These are phyloP conservation scores for Pythium sukuiense DNA, from an alignment of 352 stramenopile species.

Conservation along the genomic window DNA sequence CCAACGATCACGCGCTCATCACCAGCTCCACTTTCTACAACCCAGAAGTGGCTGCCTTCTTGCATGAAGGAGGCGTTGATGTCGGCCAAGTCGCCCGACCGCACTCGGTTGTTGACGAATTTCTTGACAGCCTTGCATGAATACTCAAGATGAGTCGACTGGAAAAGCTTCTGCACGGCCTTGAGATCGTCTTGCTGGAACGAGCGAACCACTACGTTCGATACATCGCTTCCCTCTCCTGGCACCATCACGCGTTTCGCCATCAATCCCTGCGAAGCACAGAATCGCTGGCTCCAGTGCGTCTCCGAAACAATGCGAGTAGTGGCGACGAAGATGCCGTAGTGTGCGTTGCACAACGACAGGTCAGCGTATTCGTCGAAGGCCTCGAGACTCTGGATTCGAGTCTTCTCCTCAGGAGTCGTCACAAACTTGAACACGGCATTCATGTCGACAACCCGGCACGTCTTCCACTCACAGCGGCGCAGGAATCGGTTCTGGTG, in stretches of 20 bases:
- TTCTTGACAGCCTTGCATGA: slow-evolving; percentile 62
- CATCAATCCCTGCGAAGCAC: not conserved
- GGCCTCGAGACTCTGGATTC: slow-evolving; percentile 47
- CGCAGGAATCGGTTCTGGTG: slow-evolving; percentile 40
- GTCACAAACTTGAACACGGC: slow-evolving; percentile 43
- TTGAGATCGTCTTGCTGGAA: slow-evolving; percentile 48
- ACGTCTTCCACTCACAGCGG: slow-evolving; percentile 36
- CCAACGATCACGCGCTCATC: slow-evolving; percentile 40
- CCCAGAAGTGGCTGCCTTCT: slow-evolving; percentile 52
- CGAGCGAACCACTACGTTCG: slow-evolving; percentile 40
- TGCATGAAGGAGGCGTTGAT: slow-evolving; percentile 43
- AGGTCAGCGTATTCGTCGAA: slow-evolving; percentile 78
- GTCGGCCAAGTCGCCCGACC: slow-evolving; percentile 55
- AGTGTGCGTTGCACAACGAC: slow-evolving; percentile 66
- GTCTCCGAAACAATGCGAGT: slow-evolving; percentile 23
- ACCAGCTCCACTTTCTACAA: slow-evolving; percentile 35
- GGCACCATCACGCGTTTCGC: slow-evolving; percentile 18
- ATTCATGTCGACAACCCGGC: slow-evolving; percentile 68
- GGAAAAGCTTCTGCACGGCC: slow-evolving; percentile 57
- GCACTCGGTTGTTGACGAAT: slow-evolving; percentile 62
- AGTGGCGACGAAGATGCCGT: slow-evolving; percentile 57
- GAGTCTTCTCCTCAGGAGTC: slow-evolving; percentile 39
- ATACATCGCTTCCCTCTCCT: not conserved
- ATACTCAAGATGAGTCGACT: slow-evolving; percentile 60
- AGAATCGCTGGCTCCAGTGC: slow-evolving; percentile 38